phyloP scores from a whole-genome alignment of 495 filamentous ascomycete species.

The Clohesyomyces aquaticus region DNA sequence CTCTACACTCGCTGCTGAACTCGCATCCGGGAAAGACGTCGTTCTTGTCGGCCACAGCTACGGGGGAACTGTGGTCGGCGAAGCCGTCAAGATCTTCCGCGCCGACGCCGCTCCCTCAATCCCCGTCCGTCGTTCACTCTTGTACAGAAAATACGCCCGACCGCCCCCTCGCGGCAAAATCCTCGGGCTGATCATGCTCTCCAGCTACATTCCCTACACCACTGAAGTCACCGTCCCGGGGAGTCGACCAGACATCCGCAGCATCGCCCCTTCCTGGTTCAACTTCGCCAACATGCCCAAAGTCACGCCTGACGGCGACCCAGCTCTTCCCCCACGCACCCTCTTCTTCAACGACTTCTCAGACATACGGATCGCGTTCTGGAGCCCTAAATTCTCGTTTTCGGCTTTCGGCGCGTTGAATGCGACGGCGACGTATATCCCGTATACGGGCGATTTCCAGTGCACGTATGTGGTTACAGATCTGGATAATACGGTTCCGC shows the following conservation, averaged over 20 bases:
- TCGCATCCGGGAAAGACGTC: slow-evolving; percentile 18
- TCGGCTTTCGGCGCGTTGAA: slow-evolving; percentile 23
- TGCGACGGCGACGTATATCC: slow-evolving; percentile 22
- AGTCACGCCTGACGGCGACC: slow-evolving; percentile 15
- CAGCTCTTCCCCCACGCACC: slow-evolving; percentile 5
- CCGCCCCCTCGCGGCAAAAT: background rate
- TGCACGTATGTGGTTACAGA: slow-evolving; percentile 20
- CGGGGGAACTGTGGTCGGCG: slow-evolving; percentile 25
- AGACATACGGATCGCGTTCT: background rate
- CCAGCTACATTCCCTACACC: slow-evolving; percentile 21
- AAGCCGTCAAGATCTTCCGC: slow-evolving; percentile 23
- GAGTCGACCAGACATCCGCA: slow-evolving; percentile 5
- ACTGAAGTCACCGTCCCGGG: slow-evolving; percentile 9
- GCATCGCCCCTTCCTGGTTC: slow-evolving; percentile 20
- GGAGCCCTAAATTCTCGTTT: slow-evolving; percentile 5
- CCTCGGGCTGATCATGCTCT: slow-evolving; percentile 14
- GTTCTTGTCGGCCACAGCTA: slow-evolving; percentile 32
- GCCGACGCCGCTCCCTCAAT: background rate
- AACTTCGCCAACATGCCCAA: slow-evolving; percentile 11
- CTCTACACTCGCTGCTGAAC: background rate
- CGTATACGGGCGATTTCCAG: slow-evolving; percentile 31
- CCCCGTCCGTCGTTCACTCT: too few relatives aligned
- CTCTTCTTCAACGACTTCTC: slow-evolving; percentile 25
- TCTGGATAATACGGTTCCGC: slow-evolving; percentile 23
- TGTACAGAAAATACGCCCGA: background rate